phyloP scores from a whole-genome alignment of 2,329 filamentous ascomycete genomes.

The Dactylellina sp. region DNA sequence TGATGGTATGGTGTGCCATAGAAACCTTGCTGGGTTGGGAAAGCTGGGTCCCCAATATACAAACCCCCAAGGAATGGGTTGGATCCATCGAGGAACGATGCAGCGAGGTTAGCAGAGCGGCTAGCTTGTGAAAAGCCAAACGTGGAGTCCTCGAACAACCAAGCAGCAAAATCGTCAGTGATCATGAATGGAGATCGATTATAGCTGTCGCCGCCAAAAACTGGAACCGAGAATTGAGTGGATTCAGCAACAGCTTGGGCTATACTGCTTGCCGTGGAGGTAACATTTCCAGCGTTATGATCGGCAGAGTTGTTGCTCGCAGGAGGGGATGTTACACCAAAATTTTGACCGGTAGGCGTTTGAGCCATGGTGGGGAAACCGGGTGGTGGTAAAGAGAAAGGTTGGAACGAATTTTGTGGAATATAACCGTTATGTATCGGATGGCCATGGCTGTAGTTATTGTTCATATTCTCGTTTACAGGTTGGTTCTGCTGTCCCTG shows the following conservation, averaged over 20 bases:
- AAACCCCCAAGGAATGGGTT: constrained; percentile 60
- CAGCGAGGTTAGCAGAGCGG: constrained; percentile 41
- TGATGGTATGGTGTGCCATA: constrained; percentile 74
- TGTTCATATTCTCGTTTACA: constrained; percentile 47
- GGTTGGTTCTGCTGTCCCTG: constrained; percentile 51
- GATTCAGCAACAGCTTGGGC: constrained; percentile 62
- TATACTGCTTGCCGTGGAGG: constrained; percentile 65
- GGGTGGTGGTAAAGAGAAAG: constrained; percentile 60
- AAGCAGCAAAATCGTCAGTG: constrained; percentile 87
- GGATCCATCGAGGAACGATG: constrained; percentile 52
- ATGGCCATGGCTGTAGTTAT: constrained; percentile 54
- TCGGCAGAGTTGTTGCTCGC: constrained; percentile 62
- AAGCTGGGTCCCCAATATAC: constrained; percentile 68
- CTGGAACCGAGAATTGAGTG: constrained; percentile 75
- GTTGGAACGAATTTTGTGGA: constrained; percentile 62
- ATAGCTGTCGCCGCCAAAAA: constrained; percentile 85
- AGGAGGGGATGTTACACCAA: constrained; percentile 63
- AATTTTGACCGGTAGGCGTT: constrained; percentile 59
- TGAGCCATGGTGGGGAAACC: constrained; percentile 60
- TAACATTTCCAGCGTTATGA: constrained; percentile 58
- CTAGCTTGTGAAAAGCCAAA: constrained; percentile 52
- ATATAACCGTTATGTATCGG: constrained; percentile 61
- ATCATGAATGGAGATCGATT: constrained; percentile 89
- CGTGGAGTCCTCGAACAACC: constrained; percentile 72
- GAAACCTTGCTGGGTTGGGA: constrained; percentile 62